Evolutionary conservation across 2,329 filamentous ascomycete genomes (phyloP), one percentile per base, ranked within the genome.

Genomic region (Arthrinium phaeospermum): DNA sequence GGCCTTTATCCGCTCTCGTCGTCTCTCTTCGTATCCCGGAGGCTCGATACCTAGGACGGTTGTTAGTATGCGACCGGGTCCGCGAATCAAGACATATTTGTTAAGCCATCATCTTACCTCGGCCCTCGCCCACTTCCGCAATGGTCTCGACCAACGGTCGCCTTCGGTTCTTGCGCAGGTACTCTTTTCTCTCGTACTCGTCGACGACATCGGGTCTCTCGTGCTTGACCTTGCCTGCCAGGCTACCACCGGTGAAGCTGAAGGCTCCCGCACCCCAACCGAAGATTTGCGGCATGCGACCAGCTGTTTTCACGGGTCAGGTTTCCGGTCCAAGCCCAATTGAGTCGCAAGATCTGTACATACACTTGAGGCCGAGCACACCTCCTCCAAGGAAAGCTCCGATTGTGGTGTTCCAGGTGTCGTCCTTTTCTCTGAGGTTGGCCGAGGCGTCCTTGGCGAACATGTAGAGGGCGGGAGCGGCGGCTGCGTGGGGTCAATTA

Each of bases 401-500:
- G 74, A 95, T 86, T 53, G 90, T 89, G 71, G 91, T 86, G 82
- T 95, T 96, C 85, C 89, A 92, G 76, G 87, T 86, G 81, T 98
- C 95, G 73, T 98, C 90, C 85, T 93, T 94, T 83, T 95, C 88
- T 79, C 95, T 92, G 76, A 98, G 86, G 85, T 98, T 98, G 82
- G 94, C 94, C 67, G 92, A 88, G 69, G 94, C 93, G 77, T 88
- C 89, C 78, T 89, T 91, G 77, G 91, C 88, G 86, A 98, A 98
- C 78, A 90, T 89, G 83, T 94, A 97, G 74, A 92, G 88, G 78
- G 90, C 91, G 79, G 93, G 93, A 82, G 91, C 90, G 53, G 90
- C 90, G 79, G 91, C 93, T 95, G 77, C 70, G 53, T 13, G 41
- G 34, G 37, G 45, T 68, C 34, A 71, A 75, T 79, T 57, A 77